Conservation (phyloP, 1,139 yeast genomes). For the Blastobotrys elegans region DNA sequence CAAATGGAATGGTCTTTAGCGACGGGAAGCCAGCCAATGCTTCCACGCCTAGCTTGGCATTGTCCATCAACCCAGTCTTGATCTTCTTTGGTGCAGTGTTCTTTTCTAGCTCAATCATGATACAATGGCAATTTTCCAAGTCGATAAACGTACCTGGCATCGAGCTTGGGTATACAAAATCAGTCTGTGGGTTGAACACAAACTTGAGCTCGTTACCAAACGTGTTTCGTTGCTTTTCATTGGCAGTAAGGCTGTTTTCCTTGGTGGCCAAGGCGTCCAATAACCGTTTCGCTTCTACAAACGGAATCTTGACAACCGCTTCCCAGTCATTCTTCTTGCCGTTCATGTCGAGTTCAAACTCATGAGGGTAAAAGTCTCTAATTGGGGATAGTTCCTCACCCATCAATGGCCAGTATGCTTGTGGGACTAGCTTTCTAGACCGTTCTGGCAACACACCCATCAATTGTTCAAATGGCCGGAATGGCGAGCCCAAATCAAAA, state of each 20-base stretch:
- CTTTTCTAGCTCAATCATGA: slow-evolving; percentile 50
- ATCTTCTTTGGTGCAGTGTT: slow-evolving; percentile 38
- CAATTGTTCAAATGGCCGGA: slow-evolving; percentile 90
- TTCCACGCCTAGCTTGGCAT: slow-evolving; percentile 65
- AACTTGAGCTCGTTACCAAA: slow-evolving; percentile 68
- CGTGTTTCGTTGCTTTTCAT: slow-evolving; percentile 66
- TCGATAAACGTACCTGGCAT: slow-evolving; percentile 74
- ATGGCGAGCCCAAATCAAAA: slow-evolving; percentile 72
- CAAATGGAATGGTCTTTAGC: slow-evolving; percentile 62
- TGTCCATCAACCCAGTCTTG: slow-evolving; percentile 51
- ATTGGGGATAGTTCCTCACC: slow-evolving; percentile 86
- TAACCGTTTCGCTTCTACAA: slow-evolving; percentile 80
- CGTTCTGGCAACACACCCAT: slow-evolving; percentile 98
- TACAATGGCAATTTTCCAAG: slow-evolving; percentile 72
- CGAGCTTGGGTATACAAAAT: slow-evolving; percentile 67
- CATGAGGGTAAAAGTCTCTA: slow-evolving; percentile 82
- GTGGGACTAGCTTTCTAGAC: slow-evolving; percentile 76
- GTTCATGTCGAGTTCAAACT: slow-evolving; percentile 84
- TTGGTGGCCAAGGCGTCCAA: slow-evolving; percentile 63
- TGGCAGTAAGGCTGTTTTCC: slow-evolving; percentile 56
- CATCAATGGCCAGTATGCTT: slow-evolving; percentile 75
- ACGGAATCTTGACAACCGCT: slow-evolving; percentile 91
- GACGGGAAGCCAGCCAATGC: slow-evolving; percentile 90
- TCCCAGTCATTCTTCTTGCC: slow-evolving; percentile 98
- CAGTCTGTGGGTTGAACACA: slow-evolving; percentile 71